A percentile compares a stretch with the other conserved stretches of the same genome.
Evolutionary conservation across 1,284 basidiomycete species (phyloP).

Genomic region (Microbotryum lychnidis-dioicae): DNA sequence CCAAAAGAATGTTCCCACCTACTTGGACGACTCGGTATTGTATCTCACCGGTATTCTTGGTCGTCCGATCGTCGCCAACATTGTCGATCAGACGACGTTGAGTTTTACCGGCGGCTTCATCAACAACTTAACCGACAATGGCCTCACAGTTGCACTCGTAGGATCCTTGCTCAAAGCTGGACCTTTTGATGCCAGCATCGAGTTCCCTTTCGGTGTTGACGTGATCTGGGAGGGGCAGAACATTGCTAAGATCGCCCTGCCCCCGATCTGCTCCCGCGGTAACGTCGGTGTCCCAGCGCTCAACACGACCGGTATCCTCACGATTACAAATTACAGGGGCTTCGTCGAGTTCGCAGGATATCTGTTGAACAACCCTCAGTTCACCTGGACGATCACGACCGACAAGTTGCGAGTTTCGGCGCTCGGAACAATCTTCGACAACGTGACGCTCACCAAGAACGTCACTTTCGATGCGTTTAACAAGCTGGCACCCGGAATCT

Average conservation of each 20-base stretch:
- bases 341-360: conserved; percentile 62
- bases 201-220: conserved; percentile 41
- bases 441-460: conserved; percentile 56
- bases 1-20: conserved; percentile 54
- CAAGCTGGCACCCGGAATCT: conserved; percentile 37
- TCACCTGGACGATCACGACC: conserved; percentile 64
- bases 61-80: conserved; percentile 56
- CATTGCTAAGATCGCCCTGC: conserved; percentile 58
- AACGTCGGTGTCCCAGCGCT: conserved; percentile 61
- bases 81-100: conserved; percentile 55
- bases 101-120: conserved; percentile 57
- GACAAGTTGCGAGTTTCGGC: conserved; percentile 55
- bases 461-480: conserved; percentile 46
- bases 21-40: conserved; percentile 58
- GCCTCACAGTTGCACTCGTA: conserved; percentile 44
- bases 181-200: conserved; percentile 49
- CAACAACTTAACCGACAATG: conserved; percentile 51
- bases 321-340: conserved; percentile 36
- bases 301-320: conserved; percentile 39
- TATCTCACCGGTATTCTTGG: conserved; percentile 63
- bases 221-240: conserved; percentile 57
- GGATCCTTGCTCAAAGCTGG: conserved; percentile 47
- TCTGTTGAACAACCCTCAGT: conserved; percentile 57
- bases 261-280: conserved; percentile 62
- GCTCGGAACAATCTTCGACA: conserved; percentile 60